phyloP scores from a whole-genome alignment of 371 early-diverging fungal genomes.

The Massospora cicadina region DNA sequence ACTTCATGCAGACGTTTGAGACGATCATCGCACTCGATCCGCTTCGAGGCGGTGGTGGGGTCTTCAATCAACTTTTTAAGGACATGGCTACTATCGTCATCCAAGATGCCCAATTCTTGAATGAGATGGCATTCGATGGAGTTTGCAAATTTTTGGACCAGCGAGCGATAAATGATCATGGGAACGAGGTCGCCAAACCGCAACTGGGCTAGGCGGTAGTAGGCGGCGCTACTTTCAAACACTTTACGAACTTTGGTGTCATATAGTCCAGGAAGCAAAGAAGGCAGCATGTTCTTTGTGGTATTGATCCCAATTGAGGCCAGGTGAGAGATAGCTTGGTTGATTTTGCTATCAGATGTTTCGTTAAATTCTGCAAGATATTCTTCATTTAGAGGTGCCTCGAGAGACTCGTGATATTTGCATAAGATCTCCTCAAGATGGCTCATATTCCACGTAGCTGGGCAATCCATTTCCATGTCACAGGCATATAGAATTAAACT shows the following conservation, averaged over 20 bases:
- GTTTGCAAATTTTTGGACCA: neutral
- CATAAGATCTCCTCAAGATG: neutral
- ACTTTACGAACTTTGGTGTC: neutral
- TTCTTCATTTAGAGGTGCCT: neutral
- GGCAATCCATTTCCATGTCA: neutral
- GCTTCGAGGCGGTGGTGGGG: neutral
- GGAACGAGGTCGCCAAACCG: neutral
- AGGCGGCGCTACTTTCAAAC: neutral
- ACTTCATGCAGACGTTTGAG: neutral
- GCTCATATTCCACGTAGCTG: neutral
- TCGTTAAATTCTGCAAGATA: neutral
- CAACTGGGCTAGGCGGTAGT: neutral
- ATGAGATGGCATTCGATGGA: neutral
- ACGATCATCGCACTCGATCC: neutral
- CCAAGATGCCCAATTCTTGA: neutral
- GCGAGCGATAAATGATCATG: neutral
- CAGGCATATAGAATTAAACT: neutral
- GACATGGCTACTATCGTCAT: neutral
- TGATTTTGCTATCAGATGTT: neutral
- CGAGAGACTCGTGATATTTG: neutral
- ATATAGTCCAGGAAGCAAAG: neutral
- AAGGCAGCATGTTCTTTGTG: neutral
- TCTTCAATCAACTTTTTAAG: neutral
- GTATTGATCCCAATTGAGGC: neutral
- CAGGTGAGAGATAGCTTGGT: neutral